Evolutionary conservation across 768 basidiomycete species (phyloP).

Genomic region (Podaxis sp.): DNA sequence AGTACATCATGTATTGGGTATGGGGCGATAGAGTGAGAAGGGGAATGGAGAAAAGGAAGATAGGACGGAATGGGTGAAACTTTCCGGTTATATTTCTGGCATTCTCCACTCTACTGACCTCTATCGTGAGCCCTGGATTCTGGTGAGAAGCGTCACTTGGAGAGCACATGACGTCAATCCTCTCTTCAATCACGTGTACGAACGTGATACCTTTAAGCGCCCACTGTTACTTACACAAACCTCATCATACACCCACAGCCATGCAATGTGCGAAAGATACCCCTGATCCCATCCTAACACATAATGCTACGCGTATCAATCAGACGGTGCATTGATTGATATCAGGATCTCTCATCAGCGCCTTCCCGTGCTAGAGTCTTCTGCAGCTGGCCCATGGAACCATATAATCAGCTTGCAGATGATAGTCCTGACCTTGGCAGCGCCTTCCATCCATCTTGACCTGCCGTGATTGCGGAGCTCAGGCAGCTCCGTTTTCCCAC

Average conservation of each 20-base stretch:
- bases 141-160: not conserved
- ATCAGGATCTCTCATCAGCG: not conserved
- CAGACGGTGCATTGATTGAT: not conserved
- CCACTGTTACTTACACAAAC: not conserved
- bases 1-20: not conserved
- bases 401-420: not conserved
- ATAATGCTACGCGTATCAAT: not conserved
- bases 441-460: not conserved
- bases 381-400: not conserved
- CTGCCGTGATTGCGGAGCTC: not conserved
- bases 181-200: not conserved
- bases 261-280: not conserved
- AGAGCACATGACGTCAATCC: slow-evolving; percentile 14
- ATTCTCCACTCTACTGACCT: slow-evolving; percentile 7
- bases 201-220: not conserved
- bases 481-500: not conserved
- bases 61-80: not conserved
- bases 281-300: not conserved
- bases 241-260: not conserved
- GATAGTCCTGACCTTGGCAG: not conserved
- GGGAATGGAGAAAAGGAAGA: slow-evolving; percentile 1
- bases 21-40: not conserved
- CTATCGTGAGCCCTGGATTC: not conserved
- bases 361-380: not conserved
- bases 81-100: slow-evolving; percentile 11